Evolutionary conservation across 805 yeast genomes (phyloP).

Genomic region (Yarrowia yakushimensis): DNA sequence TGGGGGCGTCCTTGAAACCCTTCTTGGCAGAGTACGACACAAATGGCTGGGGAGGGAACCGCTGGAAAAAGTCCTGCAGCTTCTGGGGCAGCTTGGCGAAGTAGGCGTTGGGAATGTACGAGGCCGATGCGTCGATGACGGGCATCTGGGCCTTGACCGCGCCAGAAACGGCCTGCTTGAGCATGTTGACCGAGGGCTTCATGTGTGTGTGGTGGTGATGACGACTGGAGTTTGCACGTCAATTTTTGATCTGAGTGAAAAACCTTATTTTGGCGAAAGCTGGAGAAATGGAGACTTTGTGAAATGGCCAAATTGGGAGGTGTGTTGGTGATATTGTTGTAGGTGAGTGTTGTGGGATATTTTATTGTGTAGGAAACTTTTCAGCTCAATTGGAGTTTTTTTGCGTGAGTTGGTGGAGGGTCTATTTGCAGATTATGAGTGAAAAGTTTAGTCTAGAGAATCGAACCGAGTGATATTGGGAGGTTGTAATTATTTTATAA

Average conservation of each 20-base stretch:
- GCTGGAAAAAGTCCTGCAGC: constrained; percentile 69
- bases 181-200: background rate
- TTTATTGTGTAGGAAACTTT: too few relatives aligned
- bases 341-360: too few relatives aligned
- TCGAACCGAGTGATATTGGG: too few relatives aligned
- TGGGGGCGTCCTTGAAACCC: constrained; percentile 59
- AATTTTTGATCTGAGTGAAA: background rate
- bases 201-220: background rate
- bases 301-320: background rate
- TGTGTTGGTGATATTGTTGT: too few relatives aligned
- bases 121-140: background rate
- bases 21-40: constrained; percentile 62
- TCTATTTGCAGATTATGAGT: too few relatives aligned
- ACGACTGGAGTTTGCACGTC: background rate
- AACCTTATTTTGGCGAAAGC: background rate
- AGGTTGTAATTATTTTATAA: too few relatives aligned
- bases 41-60: constrained; percentile 83
- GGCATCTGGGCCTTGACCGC: constrained; percentile 4
- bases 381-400: too few relatives aligned
- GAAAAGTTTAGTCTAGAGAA: too few relatives aligned
- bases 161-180: background rate
- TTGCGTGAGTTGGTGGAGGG: too few relatives aligned
- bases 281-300: background rate
- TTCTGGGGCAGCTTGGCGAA: constrained; percentile 64
- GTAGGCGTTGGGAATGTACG: constrained; percentile 33